phyloP scores from a whole-genome alignment of 208 protist species.

The Willaertia magna region DNA sequence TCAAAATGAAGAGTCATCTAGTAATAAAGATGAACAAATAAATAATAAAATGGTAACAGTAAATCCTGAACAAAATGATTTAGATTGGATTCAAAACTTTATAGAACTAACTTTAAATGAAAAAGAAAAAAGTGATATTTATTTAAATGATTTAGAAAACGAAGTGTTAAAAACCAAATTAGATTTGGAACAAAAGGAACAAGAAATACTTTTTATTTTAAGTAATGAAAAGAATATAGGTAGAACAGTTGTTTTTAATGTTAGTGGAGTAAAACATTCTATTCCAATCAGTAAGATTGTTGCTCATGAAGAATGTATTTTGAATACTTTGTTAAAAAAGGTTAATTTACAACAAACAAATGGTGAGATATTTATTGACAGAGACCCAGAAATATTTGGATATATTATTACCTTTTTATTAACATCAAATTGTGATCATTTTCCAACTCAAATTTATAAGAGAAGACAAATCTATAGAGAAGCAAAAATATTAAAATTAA shows the following conservation, averaged over 20 bases:
- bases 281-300: neutral
- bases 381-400: neutral
- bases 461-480: neutral
- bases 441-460: neutral
- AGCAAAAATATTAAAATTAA: neutral
- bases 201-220: no score
- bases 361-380: neutral
- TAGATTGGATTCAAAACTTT: neutral
- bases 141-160: neutral
- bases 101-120: neutral
- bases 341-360: neutral
- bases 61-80: neutral
- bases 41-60: neutral
- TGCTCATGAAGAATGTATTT: neutral
- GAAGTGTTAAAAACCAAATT: no score
- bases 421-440: neutral
- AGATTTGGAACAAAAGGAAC: neutral
- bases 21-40: neutral
- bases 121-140: neutral
- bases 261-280: neutral
- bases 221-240: neutral
- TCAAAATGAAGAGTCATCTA: no score
- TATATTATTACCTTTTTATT: neutral
- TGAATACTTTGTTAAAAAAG: neutral
- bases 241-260: neutral